Evolutionary conservation across 257 asterid genomes (phyloP), one percentile per base, ranked within the genome.

Genomic region (Nicotiana otophora): DNA sequence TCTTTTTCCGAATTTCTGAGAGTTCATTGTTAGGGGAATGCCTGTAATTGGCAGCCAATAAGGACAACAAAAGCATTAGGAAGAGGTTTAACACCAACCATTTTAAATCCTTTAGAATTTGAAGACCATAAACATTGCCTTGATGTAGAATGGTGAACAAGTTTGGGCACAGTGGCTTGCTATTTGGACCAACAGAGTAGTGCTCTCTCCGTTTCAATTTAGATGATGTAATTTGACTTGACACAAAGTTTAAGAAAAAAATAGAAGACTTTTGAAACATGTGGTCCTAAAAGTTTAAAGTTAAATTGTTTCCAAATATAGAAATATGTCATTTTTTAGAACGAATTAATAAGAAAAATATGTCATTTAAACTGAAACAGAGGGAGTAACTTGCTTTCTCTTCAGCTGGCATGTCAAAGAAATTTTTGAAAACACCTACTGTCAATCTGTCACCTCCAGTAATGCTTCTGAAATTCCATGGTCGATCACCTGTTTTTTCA

Each of bases 141-240:
- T 93, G 97, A 4, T 90, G 88, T 39, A 93, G 91, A 79, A 93
- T 75, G 84, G 86, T 95, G 9, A 93, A 87, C 62, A 95, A 91
- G 60, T 91, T 91, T 1, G 98, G 96, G 39, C 92, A 97, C 83
- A 19, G 72, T 95, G 98, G 61, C 82, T 30, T 30, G 31, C 31
- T 30, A 30, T 30, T 23, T 30, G 31, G 31, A 30, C 2, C 31
- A 30, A 30, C 31, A 1, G 31, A 30, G 31, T 30, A 30, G 31
- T 30, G 31, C 31, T 30, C 31, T 2, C 2, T 30, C 31, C 31
- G 2, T 30, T 30, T 30, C 31, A 30, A 30, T 30, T 30, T 1
- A 30, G 31, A 30, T 30, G 31, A 30, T 30, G 3, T 1, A 30
- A 30, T 30, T 30, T 30, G 31, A 30, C 31, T 30, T 30, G 31